Evolutionary conservation across 305 asterid genomes (phyloP), one percentile per base, ranked within the genome.

Genomic region (Rubia balearica): DNA sequence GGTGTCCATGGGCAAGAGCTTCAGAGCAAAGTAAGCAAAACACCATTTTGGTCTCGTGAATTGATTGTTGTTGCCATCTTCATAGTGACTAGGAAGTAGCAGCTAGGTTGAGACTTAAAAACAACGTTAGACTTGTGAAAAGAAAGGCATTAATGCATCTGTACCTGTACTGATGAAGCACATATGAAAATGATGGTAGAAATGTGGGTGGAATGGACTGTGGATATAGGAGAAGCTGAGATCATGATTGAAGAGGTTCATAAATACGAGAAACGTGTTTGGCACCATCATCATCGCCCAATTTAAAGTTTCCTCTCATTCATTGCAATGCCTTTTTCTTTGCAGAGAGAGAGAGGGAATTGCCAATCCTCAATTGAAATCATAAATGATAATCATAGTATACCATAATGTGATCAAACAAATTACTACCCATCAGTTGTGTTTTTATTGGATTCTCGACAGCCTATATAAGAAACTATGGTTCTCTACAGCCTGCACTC

Each of bases 211-310:
- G 24, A 6, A 67, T 45, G 57, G 59, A 45, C n/a, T 48, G 30
- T 16, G 46, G 33, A 71, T 48, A 21, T 41, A 43, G 51, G 67
- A 21, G 65, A 60, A 48, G 71, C 49, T 67, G 71, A 49, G 61
- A 68, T 49, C 49, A 33, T 36, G 72, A 68, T 68, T 68, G 49
- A 21, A 5, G 72, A 53, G 72, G 69, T 56, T 69, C 70, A 75
- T 56, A 46, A 65, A 45, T 63, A 65, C 30, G 8, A 6, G 73
- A 65, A 70, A 76, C 63, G 59, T 71, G 79, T 43, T 67, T 60
- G 64, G 64, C 57, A 71, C 71, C 42, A 71, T 76, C 65, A 61
- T 27, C 65, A 62, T 62, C 59, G 45, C 45, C 75, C 80, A 71
- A 76, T 61, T 51, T 42, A 46, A 42, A 59, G 38, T 3, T 46